Evolutionary conservation across 257 asterid species (phyloP).

Genomic region (Solanum arcanum): DNA sequence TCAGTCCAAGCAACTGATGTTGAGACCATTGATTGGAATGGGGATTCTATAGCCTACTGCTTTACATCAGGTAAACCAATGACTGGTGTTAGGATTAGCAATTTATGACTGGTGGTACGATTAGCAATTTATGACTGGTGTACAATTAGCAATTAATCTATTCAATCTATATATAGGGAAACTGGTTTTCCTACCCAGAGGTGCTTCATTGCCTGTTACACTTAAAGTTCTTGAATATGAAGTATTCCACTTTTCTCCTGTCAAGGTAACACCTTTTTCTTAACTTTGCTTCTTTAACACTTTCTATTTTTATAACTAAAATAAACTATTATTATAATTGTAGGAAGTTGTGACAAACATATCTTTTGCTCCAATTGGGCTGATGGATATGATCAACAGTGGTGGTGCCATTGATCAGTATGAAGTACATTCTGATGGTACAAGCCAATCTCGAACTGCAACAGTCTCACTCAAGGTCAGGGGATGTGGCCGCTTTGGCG

Average conservation of each 20-base stretch:
- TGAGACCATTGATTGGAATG: slow-evolving; percentile 60
- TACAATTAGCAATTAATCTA: background rate
- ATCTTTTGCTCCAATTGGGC: slow-evolving; percentile 78
- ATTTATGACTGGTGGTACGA: background rate
- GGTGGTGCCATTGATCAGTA: slow-evolving; percentile 73
- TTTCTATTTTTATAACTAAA: background rate
- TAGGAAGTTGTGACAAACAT: slow-evolving; percentile 42
- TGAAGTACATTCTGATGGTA: slow-evolving; percentile 23
- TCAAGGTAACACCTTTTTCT: slow-evolving; percentile 43
- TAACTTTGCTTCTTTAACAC: background rate
- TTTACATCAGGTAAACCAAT: slow-evolving; percentile 37
- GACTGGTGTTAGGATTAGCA: background rate
- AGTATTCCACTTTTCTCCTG: slow-evolving; percentile 81
- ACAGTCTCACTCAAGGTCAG: slow-evolving; percentile 43
- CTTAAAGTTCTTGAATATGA: slow-evolving; percentile 80
- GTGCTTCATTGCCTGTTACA: slow-evolving; percentile 75
- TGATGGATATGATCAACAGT: slow-evolving; percentile 80
- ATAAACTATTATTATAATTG: background rate
- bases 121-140: background rate
- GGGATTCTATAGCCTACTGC: slow-evolving; percentile 58
- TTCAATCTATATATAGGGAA: slow-evolving; percentile 22
- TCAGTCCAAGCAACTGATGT: slow-evolving; percentile 71
- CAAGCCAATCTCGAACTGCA: slow-evolving; percentile 21
- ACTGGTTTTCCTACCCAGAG: slow-evolving; percentile 45
- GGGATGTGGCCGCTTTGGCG: slow-evolving; percentile 84